These are phyloP conservation scores for Sechiopsis laciniata DNA, from an alignment of 306 rosid species.

Conservation along the genomic window DNA sequence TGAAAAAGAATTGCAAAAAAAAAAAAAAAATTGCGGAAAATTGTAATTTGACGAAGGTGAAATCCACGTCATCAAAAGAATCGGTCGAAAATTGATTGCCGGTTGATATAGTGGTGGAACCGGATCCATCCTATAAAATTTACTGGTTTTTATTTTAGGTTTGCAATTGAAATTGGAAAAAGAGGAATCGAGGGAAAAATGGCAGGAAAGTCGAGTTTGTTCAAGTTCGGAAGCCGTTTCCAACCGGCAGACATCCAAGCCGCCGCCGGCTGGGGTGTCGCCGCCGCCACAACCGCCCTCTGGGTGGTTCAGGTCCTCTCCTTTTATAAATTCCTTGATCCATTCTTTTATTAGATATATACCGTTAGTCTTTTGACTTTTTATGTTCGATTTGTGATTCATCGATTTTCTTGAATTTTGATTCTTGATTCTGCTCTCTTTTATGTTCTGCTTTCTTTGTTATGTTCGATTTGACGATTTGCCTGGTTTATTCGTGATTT, in stretches of 20 bases:
- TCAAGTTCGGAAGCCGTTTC: conserved; percentile 38
- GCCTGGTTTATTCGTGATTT: not conserved
- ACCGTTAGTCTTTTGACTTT: not conserved
- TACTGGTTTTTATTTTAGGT: not conserved
- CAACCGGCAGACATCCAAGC: conserved; percentile 54
- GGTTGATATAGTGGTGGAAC: not conserved
- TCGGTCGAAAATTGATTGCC: not conserved
- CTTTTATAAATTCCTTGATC: not conserved
- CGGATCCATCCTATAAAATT: not conserved
- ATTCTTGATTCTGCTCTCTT: not conserved
- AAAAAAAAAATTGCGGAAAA: not conserved
- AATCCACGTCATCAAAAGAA: not conserved
- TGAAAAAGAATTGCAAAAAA: not conserved
- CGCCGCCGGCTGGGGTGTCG: conserved; percentile 81
- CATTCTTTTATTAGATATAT: not conserved
- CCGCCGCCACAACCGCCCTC: conserved; percentile 36
- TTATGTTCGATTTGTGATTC: not conserved
- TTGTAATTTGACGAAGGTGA: not conserved
- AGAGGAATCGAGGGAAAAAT: not conserved
- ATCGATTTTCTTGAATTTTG: not conserved
- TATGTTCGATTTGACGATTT: not conserved
- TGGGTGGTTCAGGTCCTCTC: conserved; percentile 21
- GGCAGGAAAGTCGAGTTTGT: conserved; percentile 25
- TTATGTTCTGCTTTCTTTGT: not conserved
- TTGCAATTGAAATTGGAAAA: not conserved